Evolutionary conservation across 139 green algal species (phyloP).

Genomic region (Dunaliella primolecta): DNA sequence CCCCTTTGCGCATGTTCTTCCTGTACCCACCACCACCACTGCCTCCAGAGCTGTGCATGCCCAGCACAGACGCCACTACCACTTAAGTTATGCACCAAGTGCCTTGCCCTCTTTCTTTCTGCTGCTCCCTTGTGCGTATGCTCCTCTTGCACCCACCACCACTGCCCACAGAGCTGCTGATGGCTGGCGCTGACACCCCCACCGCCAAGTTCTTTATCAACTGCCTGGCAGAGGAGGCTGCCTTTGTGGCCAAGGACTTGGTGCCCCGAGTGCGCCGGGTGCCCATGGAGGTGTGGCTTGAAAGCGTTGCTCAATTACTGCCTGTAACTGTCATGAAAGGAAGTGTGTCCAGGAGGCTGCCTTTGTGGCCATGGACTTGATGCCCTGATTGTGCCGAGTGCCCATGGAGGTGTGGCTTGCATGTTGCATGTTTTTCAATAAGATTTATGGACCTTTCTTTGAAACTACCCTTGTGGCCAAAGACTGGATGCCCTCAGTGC

Average conservation of each 20-base stretch:
- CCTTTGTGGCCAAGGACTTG: conserved; percentile 68
- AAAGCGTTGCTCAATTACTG: background rate
- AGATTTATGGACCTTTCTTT: background rate
- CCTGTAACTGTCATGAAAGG: background rate
- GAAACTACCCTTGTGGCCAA: conserved; percentile 60
- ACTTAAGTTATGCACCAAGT: too few relatives aligned
- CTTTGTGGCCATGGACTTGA: conserved; percentile 70
- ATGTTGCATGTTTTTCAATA: background rate
- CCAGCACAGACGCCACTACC: too few relatives aligned
- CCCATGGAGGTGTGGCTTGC: conserved; percentile 20
- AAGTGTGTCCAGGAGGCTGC: conserved; percentile 43
- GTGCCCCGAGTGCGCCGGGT: conserved; percentile 81
- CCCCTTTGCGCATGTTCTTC: too few relatives aligned
- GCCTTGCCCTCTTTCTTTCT: too few relatives aligned
- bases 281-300: conserved; percentile 20
- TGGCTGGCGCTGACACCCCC: conserved; percentile 73
- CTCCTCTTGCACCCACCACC: too few relatives aligned
- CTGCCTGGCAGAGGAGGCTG: conserved; percentile 73
- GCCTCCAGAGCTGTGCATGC: too few relatives aligned
- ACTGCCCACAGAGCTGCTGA: conserved; percentile 69
- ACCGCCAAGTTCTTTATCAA: conserved; percentile 95
- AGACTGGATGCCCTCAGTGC: conserved; percentile 79
- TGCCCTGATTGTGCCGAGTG: conserved; percentile 77
- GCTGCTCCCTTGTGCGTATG: too few relatives aligned
- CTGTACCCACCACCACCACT: too few relatives aligned